Base-by-base conservation (phyloP, 139 green algal genomes). In the Deuterostichococcus epilithicus region DNA sequence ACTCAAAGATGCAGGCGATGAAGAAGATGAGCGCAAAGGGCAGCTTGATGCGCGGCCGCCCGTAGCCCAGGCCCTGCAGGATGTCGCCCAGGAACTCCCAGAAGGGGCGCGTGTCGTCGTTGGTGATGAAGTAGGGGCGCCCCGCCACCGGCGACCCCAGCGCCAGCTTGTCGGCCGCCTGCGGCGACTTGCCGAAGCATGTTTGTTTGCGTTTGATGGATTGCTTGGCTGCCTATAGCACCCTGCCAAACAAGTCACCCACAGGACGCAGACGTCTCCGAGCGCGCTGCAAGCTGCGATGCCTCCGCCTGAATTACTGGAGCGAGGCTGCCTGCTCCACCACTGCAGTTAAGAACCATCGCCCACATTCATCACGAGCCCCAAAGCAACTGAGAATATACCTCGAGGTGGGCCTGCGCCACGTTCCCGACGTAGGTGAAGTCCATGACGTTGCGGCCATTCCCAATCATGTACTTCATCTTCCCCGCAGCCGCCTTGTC, bases 341-440 rank as follows among this genome's bases (percentile, higher is more conserved):
- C 8, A 28, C 52, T n/a, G 13, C 52, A 63, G 3, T 13, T 8
- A 8, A 52, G 8, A n/a, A n/a, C n/a, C n/a, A n/a, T n/a, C n/a
- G n/a, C n/a, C n/a, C n/a, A n/a, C n/a, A n/a, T n/a, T n/a, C n/a
- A n/a, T n/a, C n/a, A n/a, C n/a, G n/a, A n/a, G n/a, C n/a, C n/a
- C n/a, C n/a, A n/a, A n/a, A n/a, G n/a, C n/a, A n/a, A n/a, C n/a
- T n/a, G n/a, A n/a, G n/a, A n/a, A n/a, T n/a, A n/a, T 72, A 75
- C 89, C 80, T 83, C 78, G 10, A 92, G 28, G 67, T 94, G 87
- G 26, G 87, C 88, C 42, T 93, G 84, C 5, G 92, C 93, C 35
- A 97, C 91, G 73, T 97, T 97, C 76, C 91, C 93, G 5, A 91
- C 93, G 73, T 97, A 97, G 0, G 93, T 97, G 73, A 90, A 95